Conservation (phyloP, 2,329 filamentous ascomycete species). For the Xylariaceae sp. region DNA sequence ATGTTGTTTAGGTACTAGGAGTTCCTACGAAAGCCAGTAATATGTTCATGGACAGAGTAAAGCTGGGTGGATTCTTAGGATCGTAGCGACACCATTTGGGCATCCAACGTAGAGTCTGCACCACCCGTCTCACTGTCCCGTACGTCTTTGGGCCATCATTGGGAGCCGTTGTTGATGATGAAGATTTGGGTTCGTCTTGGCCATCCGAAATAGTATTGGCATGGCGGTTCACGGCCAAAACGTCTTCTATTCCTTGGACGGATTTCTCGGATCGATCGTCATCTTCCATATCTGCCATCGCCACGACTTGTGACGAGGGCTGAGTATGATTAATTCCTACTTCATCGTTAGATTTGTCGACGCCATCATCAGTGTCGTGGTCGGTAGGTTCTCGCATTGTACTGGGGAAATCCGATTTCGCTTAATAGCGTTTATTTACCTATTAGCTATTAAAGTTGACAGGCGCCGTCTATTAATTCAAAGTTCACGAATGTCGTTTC, state of each 20-base stretch:
- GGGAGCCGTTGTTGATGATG: background rate
- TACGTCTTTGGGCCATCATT: background rate
- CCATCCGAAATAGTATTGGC: background rate
- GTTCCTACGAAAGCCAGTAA: conserved; percentile 64
- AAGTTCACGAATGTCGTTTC: background rate
- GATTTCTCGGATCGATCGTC: conserved; percentile 12
- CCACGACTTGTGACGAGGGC: background rate
- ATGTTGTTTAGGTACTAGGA: background rate
- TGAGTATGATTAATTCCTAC: background rate
- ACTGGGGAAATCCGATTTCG: conserved; percentile 1
- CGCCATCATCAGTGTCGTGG: background rate
- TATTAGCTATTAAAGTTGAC: background rate
- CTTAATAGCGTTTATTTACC: too few species aligned
- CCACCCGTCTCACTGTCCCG: conserved; percentile 14
- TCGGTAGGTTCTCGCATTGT: background rate
- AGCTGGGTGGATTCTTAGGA: conserved; percentile 64
- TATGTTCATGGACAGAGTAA: conserved; percentile 70
- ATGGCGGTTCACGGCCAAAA: conserved; percentile 1
- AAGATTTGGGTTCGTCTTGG: background rate
- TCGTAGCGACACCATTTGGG: conserved; percentile 71
- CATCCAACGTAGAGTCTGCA: conserved; percentile 54
- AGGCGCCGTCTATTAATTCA: background rate
- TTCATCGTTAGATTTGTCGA: background rate
- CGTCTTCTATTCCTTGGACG: background rate
- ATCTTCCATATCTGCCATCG: background rate